Evolutionary conservation across 2,329 filamentous ascomycete species (phyloP).

Genomic region (Nemania diffusa): DNA sequence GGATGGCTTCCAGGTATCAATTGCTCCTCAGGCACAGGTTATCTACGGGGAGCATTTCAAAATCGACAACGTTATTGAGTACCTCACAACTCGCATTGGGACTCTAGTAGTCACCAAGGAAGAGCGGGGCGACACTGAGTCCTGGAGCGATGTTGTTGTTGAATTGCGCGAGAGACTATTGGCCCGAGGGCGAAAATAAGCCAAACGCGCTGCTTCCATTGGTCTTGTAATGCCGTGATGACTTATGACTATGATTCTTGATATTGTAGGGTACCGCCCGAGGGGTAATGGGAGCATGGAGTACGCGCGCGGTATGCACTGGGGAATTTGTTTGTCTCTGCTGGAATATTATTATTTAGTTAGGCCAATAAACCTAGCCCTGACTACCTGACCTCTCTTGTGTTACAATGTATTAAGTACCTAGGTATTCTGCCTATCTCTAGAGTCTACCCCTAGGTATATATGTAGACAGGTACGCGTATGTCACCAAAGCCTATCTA

Average conservation of each 20-base stretch:
- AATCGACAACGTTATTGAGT: slow-evolving; percentile 78
- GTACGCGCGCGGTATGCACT: slow-evolving; percentile 1
- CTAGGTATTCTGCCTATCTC: no score
- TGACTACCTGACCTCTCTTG: no score
- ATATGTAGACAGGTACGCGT: no score
- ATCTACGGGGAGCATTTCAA: slow-evolving; percentile 84
- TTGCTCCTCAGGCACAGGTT: slow-evolving; percentile 67
- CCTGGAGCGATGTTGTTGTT: slow-evolving; percentile 66
- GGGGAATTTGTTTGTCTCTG: neutral
- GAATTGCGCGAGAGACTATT: slow-evolving; percentile 67
- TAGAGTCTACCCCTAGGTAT: no score
- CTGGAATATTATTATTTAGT: neutral
- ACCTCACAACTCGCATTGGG: slow-evolving; percentile 67
- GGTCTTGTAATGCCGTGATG: slow-evolving; percentile 28
- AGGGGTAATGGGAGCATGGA: slow-evolving; percentile 1
- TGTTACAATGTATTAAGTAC: no score
- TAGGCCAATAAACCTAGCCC: no score
- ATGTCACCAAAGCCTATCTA: no score
- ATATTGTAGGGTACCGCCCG: neutral
- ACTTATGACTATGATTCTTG: slow-evolving; percentile 29
- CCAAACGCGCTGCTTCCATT: neutral
- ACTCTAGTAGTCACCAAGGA: slow-evolving; percentile 49
- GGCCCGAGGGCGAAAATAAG: slow-evolving; percentile 63
- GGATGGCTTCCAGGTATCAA: slow-evolving; percentile 64
- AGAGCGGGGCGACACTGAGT: slow-evolving; percentile 50